Evolutionary conservation across 805 yeast species (phyloP).

Genomic region (Metschnikowia similis): DNA sequence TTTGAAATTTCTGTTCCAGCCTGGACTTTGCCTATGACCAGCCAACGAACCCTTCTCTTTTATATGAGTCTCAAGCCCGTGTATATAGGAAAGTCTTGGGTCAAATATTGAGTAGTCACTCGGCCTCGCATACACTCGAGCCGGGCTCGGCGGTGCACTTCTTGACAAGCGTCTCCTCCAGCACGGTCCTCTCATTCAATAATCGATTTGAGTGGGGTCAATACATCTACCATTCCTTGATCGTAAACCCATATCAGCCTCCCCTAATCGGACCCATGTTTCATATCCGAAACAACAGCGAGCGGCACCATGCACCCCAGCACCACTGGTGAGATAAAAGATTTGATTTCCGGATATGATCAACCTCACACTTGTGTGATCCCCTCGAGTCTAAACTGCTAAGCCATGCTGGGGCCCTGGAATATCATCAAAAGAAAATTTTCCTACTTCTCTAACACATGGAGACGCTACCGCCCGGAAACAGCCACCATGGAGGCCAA

Average conservation of each 20-base stretch:
- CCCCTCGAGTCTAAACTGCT: neutral
- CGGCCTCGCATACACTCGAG: no score
- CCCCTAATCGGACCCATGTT: neutral
- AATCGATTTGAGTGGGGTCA: neutral
- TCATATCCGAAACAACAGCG: neutral
- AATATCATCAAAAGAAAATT: conserved; percentile 10
- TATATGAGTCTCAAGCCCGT: no score
- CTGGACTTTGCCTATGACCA: neutral
- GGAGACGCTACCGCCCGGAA: neutral
- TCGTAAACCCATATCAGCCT: neutral
- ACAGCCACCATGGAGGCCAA: neutral
- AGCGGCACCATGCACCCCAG: neutral
- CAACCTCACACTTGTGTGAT: no score
- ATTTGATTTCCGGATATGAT: neutral
- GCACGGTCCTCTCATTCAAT: neutral
- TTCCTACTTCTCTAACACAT: conserved; percentile 5
- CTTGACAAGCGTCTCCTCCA: neutral
- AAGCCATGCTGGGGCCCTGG: conserved; percentile 6
- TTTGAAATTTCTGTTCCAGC: neutral
- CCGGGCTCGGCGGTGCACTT: no score
- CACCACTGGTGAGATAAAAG: neutral
- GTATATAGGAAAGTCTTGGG: no score
- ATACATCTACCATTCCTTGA: no score
- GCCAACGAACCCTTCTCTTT: no score
- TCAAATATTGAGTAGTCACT: no score